phyloP scores from a whole-genome alignment of 768 basidiomycete species.

The Guyanaporus albipodus region DNA sequence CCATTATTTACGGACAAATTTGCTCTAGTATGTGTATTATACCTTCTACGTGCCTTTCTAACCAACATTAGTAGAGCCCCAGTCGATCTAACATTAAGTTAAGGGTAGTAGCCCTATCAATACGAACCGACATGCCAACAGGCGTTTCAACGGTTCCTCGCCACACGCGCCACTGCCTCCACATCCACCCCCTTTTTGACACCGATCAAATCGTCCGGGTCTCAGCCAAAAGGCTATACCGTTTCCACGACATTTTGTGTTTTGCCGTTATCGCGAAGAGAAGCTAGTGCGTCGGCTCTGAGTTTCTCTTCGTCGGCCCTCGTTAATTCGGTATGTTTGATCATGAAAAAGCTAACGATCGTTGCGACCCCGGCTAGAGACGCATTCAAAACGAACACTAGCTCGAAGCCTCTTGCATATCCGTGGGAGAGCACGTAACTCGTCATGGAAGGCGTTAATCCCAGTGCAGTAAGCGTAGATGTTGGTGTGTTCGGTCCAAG shows the following conservation, averaged over 20 bases:
- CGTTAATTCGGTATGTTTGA: constrained; percentile 56
- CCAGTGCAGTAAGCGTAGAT: constrained; percentile 28
- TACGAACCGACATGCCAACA: too few species aligned
- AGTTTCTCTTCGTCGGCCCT: constrained; percentile 52
- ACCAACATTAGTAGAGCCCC: background rate
- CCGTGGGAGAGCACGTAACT: constrained; percentile 42
- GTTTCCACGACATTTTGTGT: background rate
- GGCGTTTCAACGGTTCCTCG: too few species aligned
- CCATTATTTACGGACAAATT: too few species aligned
- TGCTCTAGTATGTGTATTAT: too few species aligned
- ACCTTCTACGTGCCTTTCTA: background rate
- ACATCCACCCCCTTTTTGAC: background rate
- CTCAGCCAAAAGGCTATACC: background rate
- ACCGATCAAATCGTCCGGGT: background rate
- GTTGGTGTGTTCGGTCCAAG: constrained; percentile 30
- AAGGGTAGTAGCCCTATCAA: too few species aligned
- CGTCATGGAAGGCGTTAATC: constrained; percentile 37
- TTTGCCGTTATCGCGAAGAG: background rate
- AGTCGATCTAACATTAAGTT: background rate
- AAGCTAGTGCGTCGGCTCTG: constrained; percentile 25
- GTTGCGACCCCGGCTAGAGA: constrained; percentile 50
- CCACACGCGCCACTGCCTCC: too few species aligned
- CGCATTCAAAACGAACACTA: constrained; percentile 60
- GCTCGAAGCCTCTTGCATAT: constrained; percentile 53
- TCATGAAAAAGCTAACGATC: constrained; percentile 53